Evolutionary conservation across 805 yeast genomes (phyloP).

Genomic region (Naumovozyma dairenensis): DNA sequence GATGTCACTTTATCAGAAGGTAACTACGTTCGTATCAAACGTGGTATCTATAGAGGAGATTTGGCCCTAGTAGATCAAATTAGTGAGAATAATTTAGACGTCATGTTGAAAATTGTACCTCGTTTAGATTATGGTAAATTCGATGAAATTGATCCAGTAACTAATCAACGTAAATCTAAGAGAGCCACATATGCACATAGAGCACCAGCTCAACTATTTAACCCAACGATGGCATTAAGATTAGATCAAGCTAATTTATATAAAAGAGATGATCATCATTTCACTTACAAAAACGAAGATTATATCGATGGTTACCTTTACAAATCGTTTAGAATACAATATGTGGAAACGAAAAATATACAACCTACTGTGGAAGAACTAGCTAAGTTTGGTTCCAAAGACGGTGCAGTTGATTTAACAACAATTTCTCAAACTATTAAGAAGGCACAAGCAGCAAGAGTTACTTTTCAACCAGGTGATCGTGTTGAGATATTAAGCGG

Average conservation of each 20-base stretch:
- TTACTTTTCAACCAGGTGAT: slow-evolving; percentile 84
- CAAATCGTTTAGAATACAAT: slow-evolving; percentile 79
- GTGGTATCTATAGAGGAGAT: slow-evolving; percentile 90
- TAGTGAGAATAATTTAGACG: slow-evolving; percentile 91
- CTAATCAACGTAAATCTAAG: slow-evolving; percentile 40
- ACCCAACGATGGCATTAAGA: slow-evolving; percentile 79
- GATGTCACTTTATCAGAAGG: slow-evolving; percentile 89
- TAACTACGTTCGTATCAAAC: slow-evolving; percentile 76
- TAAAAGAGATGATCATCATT: slow-evolving; percentile 56
- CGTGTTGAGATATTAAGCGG: slow-evolving; percentile 86
- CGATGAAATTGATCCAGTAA: slow-evolving; percentile 42
- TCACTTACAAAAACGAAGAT: slow-evolving; percentile 75
- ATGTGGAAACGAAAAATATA: slow-evolving; percentile 69
- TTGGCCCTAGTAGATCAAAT: slow-evolving; percentile 87
- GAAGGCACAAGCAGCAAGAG: slow-evolving; percentile 43
- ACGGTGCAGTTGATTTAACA: slow-evolving; percentile 81
- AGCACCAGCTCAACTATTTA: slow-evolving; percentile 80
- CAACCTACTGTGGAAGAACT: slow-evolving; percentile 84
- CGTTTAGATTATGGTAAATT: slow-evolving; percentile 82
- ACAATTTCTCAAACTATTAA: slow-evolving; percentile 81
- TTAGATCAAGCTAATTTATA: slow-evolving; percentile 67
- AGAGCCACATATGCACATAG: slow-evolving; percentile 52
- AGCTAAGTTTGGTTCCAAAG: slow-evolving; percentile 67
- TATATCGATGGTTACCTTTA: slow-evolving; percentile 79
- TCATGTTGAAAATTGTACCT: slow-evolving; percentile 86